Evolutionary conservation across 352 stramenopile genomes (phyloP), one percentile per base, ranked within the genome.

Genomic region (Phytophthora aleatoria): DNA sequence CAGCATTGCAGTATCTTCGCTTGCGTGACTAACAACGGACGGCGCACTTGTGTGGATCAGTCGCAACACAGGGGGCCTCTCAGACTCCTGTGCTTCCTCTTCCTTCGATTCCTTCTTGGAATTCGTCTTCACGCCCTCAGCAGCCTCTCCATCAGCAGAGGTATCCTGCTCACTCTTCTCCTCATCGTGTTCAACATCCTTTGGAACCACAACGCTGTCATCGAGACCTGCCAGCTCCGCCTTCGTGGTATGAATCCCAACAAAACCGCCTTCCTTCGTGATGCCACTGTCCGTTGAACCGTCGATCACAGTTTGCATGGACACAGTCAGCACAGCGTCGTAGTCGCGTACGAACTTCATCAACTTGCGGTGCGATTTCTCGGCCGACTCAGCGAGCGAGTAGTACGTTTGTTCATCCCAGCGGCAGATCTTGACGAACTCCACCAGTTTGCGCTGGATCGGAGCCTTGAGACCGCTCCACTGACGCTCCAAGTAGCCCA

Each of bases 331-430:
- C 28, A 98, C 83, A 9, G 88, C 77, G 54, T 96, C 84, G 57
- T 97, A 97, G 67, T 99, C 81, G 13, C 90, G 83, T 9, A 99
- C 79, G 53, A 99, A 95, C 76, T 98, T 99, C 87, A 98, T 98
- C n/a, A 99, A 73, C 72, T 98, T 99, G 35, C 95, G 86, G 69
- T 99, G 97, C 36, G 98, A 99, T 65, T 98, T 99, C 61, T 99
- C 95, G 0, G 95, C 95, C 5, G 96, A 99, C 56, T 99, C 98
- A 9, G 94, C 95, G 20, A 99, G 76, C 38, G 97, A 97, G 82
- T 99, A 99, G 72, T 99, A 99, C 26, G 96, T 99, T 73, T 99
- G 97, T 59, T 99, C 97, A 69, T 99, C 98, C 98, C 98, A 99
- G 51, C 97, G 98, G 31, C 89, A 95, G 31, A 99, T 92, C 64